Base-by-base conservation (phyloP, 2,329 filamentous ascomycete genomes). In the Colletotrichum orbiculare region DNA sequence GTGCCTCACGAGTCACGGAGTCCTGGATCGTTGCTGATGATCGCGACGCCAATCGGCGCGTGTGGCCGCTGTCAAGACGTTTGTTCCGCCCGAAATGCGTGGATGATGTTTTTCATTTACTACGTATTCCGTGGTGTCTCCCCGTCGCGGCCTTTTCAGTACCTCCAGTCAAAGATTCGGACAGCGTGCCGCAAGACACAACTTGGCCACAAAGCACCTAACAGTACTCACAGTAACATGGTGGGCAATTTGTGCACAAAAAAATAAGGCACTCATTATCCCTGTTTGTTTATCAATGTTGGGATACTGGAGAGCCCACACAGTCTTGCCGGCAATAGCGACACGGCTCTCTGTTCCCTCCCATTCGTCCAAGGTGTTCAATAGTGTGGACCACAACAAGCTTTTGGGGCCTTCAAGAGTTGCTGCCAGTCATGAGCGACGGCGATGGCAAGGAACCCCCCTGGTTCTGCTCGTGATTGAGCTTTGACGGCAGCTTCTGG, bases 341-440 rank as follows among this genome's bases (percentile, higher is more conserved):
- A 59, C 47, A 66, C 63, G 63, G 52, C 37, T 25, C 25, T 25
- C 25, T 25, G 25, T 25, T 2, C 4, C 58, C 50, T 55, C 39
- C 25, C 45, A 41, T 58, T 25, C 25, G 55, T 57, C 56, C 61
- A 64, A 57, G 58, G 53, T 48, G 46, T 12, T 47, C n/a, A 17
- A 25, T 5, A 56, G 35, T 38, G 58, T 66, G 63, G 63, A 66
- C 53, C 58, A 58, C 63, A 67, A 67, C 63, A 67, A 67, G 66
- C 66, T 67, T 67, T 67, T 55, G 37, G 57, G 38, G 42, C 57
- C 63, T 25, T 15, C 52, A 54, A 57, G n/a, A 48, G 41, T 62
- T 49, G 56, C 62, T 66, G 62, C 53, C 65, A 65, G 61, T 61
- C 55, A 58, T 63, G 66, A 37, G 47, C 58, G 48, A 54, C 54